Conservation (phyloP, 2,329 filamentous ascomycete species). For the Fusarium albidum region DNA sequence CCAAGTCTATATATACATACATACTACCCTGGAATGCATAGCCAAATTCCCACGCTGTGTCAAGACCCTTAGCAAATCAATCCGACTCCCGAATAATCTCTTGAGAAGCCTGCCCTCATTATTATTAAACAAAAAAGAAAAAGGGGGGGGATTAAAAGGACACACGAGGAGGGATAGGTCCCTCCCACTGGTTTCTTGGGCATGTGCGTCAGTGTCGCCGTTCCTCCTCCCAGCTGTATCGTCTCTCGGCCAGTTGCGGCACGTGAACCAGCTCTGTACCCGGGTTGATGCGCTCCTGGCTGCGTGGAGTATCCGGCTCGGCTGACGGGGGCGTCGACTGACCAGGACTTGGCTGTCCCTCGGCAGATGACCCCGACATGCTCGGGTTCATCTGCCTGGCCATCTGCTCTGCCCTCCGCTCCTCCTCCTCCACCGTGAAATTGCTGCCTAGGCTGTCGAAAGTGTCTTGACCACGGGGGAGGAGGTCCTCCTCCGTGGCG, state of each 20-base stretch:
- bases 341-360: neutral
- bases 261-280: slow-evolving; percentile 59
- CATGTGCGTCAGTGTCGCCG: slow-evolving; percentile 11
- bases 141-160: too few species aligned
- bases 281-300: slow-evolving; percentile 53
- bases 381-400: slow-evolving; percentile 36
- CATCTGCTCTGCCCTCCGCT: slow-evolving; percentile 40
- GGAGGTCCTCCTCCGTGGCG: neutral
- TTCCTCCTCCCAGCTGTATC: slow-evolving; percentile 62
- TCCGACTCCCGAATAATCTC: neutral
- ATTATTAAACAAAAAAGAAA: too few species aligned
- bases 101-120: neutral
- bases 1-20: neutral
- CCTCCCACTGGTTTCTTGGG: too few species aligned
- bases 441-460: slow-evolving; percentile 63
- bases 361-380: neutral
- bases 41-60: neutral
- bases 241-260: slow-evolving; percentile 57
- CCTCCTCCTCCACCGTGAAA: slow-evolving; percentile 63
- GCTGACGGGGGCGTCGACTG: neutral
- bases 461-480: slow-evolving; percentile 15
- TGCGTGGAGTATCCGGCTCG: slow-evolving; percentile 35
- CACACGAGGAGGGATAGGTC: too few species aligned
- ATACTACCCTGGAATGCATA: too few species aligned
- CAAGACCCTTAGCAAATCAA: neutral